Percentiles rank a stretch among this genome's conserved stretches.
These are phyloP conservation scores for Striga hermonthica DNA, from an alignment of 305 asterid species.

Conservation along the genomic window DNA sequence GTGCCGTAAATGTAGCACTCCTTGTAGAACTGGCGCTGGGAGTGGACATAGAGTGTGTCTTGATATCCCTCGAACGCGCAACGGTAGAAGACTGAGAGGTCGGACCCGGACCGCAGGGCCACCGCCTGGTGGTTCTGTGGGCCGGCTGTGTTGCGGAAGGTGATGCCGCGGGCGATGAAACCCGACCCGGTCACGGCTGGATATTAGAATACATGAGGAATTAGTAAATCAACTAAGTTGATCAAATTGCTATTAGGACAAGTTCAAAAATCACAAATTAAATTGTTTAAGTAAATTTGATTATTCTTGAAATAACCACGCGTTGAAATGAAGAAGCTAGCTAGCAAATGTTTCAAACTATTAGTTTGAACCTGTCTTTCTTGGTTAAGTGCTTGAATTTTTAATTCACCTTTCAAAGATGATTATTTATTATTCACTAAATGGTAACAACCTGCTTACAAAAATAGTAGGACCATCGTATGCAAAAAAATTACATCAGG, in stretches of 20 bases:
- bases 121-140: constrained; percentile 78
- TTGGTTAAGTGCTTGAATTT: too few species aligned
- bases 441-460: too few species aligned
- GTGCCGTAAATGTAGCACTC: constrained; percentile 78
- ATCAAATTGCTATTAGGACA: background rate
- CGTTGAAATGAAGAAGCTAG: background rate
- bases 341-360: background rate
- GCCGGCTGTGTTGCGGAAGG: constrained; percentile 81
- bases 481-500: too few species aligned
- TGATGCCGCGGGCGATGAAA: constrained; percentile 70
- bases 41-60: constrained; percentile 78
- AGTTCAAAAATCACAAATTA: constrained; percentile 11
- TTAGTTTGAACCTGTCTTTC: background rate
- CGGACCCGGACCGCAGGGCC: constrained; percentile 78
- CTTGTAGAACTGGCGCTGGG: constrained; percentile 71
- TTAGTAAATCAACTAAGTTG: background rate
- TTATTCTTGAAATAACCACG: background rate
- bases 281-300: background rate
- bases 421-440: too few species aligned
- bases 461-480: too few species aligned
- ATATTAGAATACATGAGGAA: background rate
- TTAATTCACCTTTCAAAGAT: too few species aligned
- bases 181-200: constrained; percentile 68
- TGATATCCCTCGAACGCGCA: constrained; percentile 80
- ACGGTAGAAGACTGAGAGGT: constrained; percentile 65